A percentile compares a stretch with the other conserved stretches of the same genome.
Evolutionary conservation across 805 yeast genomes (phyloP).

Genomic region (Yamadazyma ubonensis): DNA sequence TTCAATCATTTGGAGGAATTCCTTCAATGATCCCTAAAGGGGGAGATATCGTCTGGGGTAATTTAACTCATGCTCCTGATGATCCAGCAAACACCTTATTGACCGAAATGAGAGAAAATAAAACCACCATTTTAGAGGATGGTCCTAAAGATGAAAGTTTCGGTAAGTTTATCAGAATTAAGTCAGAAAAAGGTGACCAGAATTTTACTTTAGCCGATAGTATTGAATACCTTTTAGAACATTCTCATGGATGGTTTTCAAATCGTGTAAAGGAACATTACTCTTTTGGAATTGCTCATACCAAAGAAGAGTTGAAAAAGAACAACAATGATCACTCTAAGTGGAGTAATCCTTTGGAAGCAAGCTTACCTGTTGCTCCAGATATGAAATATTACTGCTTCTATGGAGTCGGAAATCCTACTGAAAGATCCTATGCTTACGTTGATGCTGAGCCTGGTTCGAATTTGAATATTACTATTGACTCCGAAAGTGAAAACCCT

Average conservation of each 20-base stretch:
- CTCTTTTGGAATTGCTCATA: slow-evolving; percentile 72
- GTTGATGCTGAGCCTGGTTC: slow-evolving; percentile 57
- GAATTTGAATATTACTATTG: slow-evolving; percentile 66
- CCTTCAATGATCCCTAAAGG: slow-evolving; percentile 97
- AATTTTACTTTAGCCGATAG: slow-evolving; percentile 68
- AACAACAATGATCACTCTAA: slow-evolving; percentile 74
- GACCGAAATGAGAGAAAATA: slow-evolving; percentile 16
- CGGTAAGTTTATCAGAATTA: slow-evolving; percentile 75
- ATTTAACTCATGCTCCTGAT: slow-evolving; percentile 63
- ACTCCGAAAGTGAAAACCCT: slow-evolving; percentile 57
- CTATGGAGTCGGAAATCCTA: slow-evolving; percentile 95
- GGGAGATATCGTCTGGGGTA: slow-evolving; percentile 89
- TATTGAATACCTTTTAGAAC: slow-evolving; percentile 60
- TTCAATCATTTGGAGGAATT: slow-evolving; percentile 88
- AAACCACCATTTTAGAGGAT: slow-evolving; percentile 20
- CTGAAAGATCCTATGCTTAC: slow-evolving; percentile 90
- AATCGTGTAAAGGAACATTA: slow-evolving; percentile 67
- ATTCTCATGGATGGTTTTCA: slow-evolving; percentile 75
- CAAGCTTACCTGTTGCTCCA: slow-evolving; percentile 89
- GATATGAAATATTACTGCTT: slow-evolving; percentile 84
- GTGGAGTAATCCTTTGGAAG: slow-evolving; percentile 96
- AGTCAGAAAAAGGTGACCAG: slow-evolving; percentile 31
- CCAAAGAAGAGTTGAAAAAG: slow-evolving; percentile 52
- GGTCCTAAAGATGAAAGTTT: slow-evolving; percentile 34
- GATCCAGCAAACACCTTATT: slow-evolving; percentile 46